Percentiles rank a stretch among this genome's conserved stretches.
phyloP scores from a whole-genome alignment of 768 basidiomycete genomes.

The Suillus discolor region DNA sequence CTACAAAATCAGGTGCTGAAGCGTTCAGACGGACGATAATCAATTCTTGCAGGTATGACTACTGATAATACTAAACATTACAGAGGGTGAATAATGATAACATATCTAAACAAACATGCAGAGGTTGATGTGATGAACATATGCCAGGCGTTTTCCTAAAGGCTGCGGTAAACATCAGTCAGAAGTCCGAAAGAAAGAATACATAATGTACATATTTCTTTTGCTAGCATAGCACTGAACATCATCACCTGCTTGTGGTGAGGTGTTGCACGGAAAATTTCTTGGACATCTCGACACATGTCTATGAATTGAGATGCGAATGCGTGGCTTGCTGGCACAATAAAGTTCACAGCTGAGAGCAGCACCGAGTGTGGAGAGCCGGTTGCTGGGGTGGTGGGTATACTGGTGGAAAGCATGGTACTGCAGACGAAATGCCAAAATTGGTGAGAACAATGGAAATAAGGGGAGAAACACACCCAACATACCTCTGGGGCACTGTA shows the following conservation, averaged over 20 bases:
- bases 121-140: neutral
- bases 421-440: too few species aligned
- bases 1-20: neutral
- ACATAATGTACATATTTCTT: constrained; percentile 87
- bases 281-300: constrained; percentile 99
- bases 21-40: too few species aligned
- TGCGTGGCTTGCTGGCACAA: too few species aligned
- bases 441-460: too few species aligned
- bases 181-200: neutral
- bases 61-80: constrained; percentile 5
- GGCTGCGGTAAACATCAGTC: constrained; percentile 56
- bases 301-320: too few species aligned
- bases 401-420: too few species aligned
- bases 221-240: constrained; percentile 98
- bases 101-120: constrained; percentile 1
- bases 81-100: constrained; percentile 6
- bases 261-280: constrained; percentile 99
- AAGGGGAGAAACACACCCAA: too few species aligned
- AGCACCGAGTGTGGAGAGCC: too few species aligned
- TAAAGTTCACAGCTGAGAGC: too few species aligned
- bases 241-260: constrained; percentile 99
- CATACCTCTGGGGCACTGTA: too few species aligned
- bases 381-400: too few species aligned
- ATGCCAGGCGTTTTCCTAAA: too few species aligned
- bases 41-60: neutral